Base-by-base conservation (phyloP, 2,329 filamentous ascomycete genomes). In the Coniochaeta ligniaria region DNA sequence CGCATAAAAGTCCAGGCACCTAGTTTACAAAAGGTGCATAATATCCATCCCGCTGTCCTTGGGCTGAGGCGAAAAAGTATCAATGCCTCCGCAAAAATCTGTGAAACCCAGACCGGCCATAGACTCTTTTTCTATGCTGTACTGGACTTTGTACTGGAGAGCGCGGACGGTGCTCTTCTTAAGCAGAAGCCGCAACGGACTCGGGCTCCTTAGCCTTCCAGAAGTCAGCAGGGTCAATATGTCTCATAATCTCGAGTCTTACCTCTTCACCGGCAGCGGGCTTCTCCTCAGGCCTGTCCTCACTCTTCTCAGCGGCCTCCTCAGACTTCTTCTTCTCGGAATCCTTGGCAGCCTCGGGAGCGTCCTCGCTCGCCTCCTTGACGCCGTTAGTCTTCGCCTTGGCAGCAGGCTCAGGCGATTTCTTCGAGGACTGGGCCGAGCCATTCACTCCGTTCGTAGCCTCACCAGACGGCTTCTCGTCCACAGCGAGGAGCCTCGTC, bases 401-500 rank as follows among this genome's bases (percentile, higher is more conserved):
- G 6, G 67, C 28, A 20, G 38, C 38, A 31, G 43, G 66, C 65
- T 69, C 71, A 35, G 63, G 59, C 54, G 71, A 68, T 38, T 69
- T 63, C 57, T 71, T 68, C 28, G 69, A 61, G 60, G 67, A 68
- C 58, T 75, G 73, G 69, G 70, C 64, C 12, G 74, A 73, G 61
- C 81, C 78, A 38, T 83, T 83, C 2, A 82, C 76, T 22, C 78
- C 79, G 63, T 82, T 81, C 8, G 78, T 71, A 16, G 64, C 64
- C 14, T 68, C 69, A 9, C 74, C 71, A 6, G 71, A 70, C 12
- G 71, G 66, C 11, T 79, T 64, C 33, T 76, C 74, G 55, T 89
- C 88, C 17, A 76, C 78, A 36, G 84, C 84, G n/a, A 98, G 81
- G 38, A 92, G 82, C 73, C 90, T 89, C 73, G 90, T 96, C 95